phyloP scores from a whole-genome alignment of 1,284 basidiomycete genomes.

The Flammula alnicola region DNA sequence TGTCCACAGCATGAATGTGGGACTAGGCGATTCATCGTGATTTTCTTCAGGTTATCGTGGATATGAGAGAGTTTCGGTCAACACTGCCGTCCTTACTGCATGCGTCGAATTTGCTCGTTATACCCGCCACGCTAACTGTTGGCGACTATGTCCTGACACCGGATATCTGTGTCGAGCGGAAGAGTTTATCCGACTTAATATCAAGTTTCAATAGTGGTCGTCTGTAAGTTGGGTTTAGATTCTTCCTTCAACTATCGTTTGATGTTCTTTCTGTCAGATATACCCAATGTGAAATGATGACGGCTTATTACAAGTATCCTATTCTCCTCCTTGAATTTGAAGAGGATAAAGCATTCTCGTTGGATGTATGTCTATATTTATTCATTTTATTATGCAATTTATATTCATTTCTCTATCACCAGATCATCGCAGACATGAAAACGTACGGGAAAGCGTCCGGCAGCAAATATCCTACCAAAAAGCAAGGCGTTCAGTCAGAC shows the following conservation, averaged over 20 bases:
- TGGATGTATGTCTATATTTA: slow-evolving; percentile 62
- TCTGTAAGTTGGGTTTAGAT: slow-evolving; percentile 63
- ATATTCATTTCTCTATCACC: background rate
- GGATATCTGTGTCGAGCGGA: slow-evolving; percentile 95
- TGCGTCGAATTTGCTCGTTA: slow-evolving; percentile 78
- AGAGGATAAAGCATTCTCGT: slow-evolving; percentile 93
- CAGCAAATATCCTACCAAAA: slow-evolving; percentile 60
- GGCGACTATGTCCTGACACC: slow-evolving; percentile 97
- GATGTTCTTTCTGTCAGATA: slow-evolving; percentile 67
- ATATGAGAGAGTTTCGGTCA: slow-evolving; percentile 96
- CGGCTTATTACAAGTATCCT: slow-evolving; percentile 92
- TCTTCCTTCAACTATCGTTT: background rate
- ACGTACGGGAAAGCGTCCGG: slow-evolving; percentile 60
- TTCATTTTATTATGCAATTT: background rate
- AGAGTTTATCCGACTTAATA: slow-evolving; percentile 91
- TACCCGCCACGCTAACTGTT: slow-evolving; percentile 91
- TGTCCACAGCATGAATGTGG: background rate
- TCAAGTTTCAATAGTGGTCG: slow-evolving; percentile 93
- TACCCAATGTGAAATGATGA: slow-evolving; percentile 98
- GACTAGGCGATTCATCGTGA: no score
- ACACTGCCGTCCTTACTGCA: slow-evolving; percentile 91
- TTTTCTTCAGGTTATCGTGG: slow-evolving; percentile 83
- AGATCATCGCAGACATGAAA: slow-evolving; percentile 66
- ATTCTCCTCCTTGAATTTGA: slow-evolving; percentile 98
- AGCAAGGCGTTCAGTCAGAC: slow-evolving; percentile 45